Percentiles rank a stretch among this genome's conserved stretches.
Conservation (phyloP, 2,329 filamentous ascomycete species). For the Fusarium sp. region DNA sequence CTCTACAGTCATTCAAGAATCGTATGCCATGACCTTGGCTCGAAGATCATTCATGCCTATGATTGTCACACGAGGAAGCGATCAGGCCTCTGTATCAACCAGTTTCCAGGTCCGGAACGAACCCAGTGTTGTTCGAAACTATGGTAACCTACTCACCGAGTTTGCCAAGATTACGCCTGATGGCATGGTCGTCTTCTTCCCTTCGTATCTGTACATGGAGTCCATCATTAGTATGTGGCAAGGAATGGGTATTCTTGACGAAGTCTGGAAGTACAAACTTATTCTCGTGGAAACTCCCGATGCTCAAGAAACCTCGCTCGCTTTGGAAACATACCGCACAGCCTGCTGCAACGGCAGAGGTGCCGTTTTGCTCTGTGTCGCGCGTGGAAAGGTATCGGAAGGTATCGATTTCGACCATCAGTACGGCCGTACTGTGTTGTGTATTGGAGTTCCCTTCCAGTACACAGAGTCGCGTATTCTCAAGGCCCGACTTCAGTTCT, state of each 20-base stretch:
- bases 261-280: slow-evolving; percentile 99
- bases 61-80: slow-evolving; percentile 95
- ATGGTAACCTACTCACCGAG: slow-evolving; percentile 92
- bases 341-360: slow-evolving; percentile 98
- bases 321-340: slow-evolving; percentile 95
- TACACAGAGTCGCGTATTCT: slow-evolving; percentile 98
- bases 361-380: slow-evolving; percentile 93
- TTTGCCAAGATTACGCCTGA: slow-evolving; percentile 97
- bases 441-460: slow-evolving; percentile 97
- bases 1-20: slow-evolving; percentile 92
- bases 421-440: slow-evolving; percentile 94
- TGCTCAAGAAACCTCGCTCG: slow-evolving; percentile 95
- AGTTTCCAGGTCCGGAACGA: slow-evolving; percentile 97
- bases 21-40: slow-evolving; percentile 96
- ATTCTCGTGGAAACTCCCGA: slow-evolving; percentile 98
- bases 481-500: slow-evolving; percentile 93
- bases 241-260: slow-evolving; percentile 96
- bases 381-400: slow-evolving; percentile 96
- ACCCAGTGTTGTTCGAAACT: slow-evolving; percentile 96
- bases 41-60: slow-evolving; percentile 96
- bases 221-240: slow-evolving; percentile 99
- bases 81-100: slow-evolving; percentile 93
- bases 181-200: slow-evolving; percentile 99
- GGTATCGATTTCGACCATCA: slow-evolving; percentile 99
- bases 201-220: slow-evolving; percentile 99